phyloP scores from a whole-genome alignment of 1,284 basidiomycete species.

The Heterobasidion occidentale region DNA sequence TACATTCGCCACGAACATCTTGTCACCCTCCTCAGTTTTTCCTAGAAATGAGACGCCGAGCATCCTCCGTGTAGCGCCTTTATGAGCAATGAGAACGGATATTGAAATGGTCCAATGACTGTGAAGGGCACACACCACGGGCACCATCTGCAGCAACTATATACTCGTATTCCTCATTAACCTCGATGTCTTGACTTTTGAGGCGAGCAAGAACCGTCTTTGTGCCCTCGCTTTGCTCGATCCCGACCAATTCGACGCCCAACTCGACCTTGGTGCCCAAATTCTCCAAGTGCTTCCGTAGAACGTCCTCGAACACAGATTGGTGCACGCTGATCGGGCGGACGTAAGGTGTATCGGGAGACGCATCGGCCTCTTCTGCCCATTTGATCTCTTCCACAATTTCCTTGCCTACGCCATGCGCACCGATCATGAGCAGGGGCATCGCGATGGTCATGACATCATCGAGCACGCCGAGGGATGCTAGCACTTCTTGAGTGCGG shows the following conservation, averaged over 20 bases:
- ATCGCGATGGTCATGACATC: conserved; percentile 9
- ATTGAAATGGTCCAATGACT: neutral
- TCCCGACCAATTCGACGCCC: too few species aligned
- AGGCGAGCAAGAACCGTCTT: conserved; percentile 6
- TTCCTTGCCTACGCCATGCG: too few species aligned
- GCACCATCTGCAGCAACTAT: conserved; percentile 16
- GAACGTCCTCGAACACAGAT: conserved; percentile 10
- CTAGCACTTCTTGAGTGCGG: conserved; percentile 9
- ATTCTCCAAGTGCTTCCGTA: conserved; percentile 8
- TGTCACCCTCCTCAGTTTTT: conserved; percentile 13
- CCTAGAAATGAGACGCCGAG: conserved; percentile 14
- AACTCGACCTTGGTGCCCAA: conserved; percentile 6
- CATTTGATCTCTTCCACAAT: too few species aligned
- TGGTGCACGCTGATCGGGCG: conserved; percentile 2
- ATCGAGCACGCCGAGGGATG: conserved; percentile 9
- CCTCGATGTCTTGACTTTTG: conserved; percentile 1
- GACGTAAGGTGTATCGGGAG: too few species aligned
- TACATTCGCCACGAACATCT: conserved; percentile 12
- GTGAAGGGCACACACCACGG: conserved; percentile 3
- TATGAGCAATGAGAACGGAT: neutral
- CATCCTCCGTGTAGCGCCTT: conserved; percentile 7
- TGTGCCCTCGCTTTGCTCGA: conserved; percentile 6
- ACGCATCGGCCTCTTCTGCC: too few species aligned
- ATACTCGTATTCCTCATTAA: conserved; percentile 2
- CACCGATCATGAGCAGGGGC: conserved; percentile 2